Evolutionary conservation across 2,329 filamentous ascomycete species (phyloP).

Genomic region (Alternaria rosae): DNA sequence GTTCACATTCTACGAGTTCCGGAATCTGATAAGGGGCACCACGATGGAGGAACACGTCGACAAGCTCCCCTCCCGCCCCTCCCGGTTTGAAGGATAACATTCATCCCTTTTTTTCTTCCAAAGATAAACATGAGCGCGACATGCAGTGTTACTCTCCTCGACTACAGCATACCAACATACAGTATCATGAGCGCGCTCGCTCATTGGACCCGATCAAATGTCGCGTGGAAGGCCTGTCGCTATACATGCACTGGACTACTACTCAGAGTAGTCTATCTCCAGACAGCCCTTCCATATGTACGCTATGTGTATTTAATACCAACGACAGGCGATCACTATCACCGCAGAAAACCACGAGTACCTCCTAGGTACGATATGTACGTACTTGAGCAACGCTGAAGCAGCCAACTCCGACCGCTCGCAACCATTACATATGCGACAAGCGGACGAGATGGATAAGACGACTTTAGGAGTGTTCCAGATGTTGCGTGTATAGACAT

Average conservation of each 20-base stretch:
- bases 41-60: background rate
- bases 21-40: background rate
- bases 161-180: background rate
- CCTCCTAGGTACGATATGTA: background rate
- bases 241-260: background rate
- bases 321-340: background rate
- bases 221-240: fast-evolving
- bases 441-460: too few species aligned
- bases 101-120: background rate
- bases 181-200: background rate
- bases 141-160: background rate
- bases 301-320: background rate
- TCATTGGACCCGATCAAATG: background rate
- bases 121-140: background rate
- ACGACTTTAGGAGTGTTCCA: too few species aligned
- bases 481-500: too few species aligned
- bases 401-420: too few species aligned
- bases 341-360: background rate
- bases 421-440: too few species aligned
- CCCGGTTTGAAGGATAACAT: background rate
- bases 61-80: background rate
- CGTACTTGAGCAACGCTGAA: background rate
- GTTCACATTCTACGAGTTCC: background rate
- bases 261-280: background rate
- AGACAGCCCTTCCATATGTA: background rate